These are phyloP conservation scores for Escovopsis sp. DNA, from an alignment of 2,329 filamentous ascomycete species.

Conservation along the genomic window DNA sequence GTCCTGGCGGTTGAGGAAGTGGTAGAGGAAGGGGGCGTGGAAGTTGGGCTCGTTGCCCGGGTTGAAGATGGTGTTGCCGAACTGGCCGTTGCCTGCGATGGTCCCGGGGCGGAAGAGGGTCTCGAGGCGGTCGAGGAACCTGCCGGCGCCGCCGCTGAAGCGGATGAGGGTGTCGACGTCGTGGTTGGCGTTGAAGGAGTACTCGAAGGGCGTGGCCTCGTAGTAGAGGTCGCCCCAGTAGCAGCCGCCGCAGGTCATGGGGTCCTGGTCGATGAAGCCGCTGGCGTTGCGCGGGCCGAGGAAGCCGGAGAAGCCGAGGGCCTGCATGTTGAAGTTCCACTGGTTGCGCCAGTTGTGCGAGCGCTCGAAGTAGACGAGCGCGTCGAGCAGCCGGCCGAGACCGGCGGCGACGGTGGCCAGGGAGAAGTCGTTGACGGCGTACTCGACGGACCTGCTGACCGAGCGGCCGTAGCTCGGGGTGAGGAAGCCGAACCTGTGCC, in stretches of 20 bases:
- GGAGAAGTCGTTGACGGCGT: constrained; percentile 54
- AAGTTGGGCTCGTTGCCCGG: constrained; percentile 55
- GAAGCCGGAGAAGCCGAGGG: constrained; percentile 49
- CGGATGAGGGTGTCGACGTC: constrained; percentile 42
- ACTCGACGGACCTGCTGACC: constrained; percentile 52
- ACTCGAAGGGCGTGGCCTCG: constrained; percentile 48
- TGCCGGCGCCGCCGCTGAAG: constrained; percentile 37
- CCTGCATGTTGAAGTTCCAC: constrained; percentile 45
- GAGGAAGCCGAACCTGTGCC: constrained; percentile 50
- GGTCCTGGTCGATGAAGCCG: constrained; percentile 38
- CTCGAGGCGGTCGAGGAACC: constrained; percentile 43
- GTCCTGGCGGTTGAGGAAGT: constrained; percentile 49
- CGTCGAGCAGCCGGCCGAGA: constrained; percentile 34
- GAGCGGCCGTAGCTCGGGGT: constrained; percentile 46
- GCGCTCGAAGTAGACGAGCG: constrained; percentile 44
- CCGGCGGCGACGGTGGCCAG: constrained; percentile 50
- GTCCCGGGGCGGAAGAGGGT: constrained; percentile 42
- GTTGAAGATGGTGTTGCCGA: constrained; percentile 47
- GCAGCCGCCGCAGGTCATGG: constrained; percentile 45
- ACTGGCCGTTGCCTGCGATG: constrained; percentile 25
- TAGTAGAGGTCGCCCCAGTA: constrained; percentile 50
- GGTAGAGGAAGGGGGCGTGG: constrained; percentile 53
- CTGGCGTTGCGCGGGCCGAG: constrained; percentile 43
- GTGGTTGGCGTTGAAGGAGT: constrained; percentile 55
- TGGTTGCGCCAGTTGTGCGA: constrained; percentile 59